Evolutionary conservation across 1,284 basidiomycete genomes (phyloP).

Genomic region (Sutorius eximius): DNA sequence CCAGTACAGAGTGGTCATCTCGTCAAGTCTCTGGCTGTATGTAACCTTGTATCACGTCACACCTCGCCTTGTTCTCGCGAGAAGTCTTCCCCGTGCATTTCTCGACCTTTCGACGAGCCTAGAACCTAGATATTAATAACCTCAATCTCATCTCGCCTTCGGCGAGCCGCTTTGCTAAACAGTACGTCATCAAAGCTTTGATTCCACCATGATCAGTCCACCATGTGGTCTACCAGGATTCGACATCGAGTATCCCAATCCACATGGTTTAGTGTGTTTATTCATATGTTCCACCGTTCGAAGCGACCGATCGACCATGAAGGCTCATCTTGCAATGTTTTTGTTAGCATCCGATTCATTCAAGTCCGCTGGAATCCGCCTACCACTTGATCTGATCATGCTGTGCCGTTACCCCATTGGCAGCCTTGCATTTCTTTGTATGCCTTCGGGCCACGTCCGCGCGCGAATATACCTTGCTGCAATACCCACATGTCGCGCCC

Average conservation of each 20-base stretch:
- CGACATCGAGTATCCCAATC: neutral
- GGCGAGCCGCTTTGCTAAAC: neutral
- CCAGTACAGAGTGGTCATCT: neutral
- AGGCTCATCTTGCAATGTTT: slow-evolving; percentile 1
- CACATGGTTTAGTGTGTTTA: neutral
- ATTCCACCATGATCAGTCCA: neutral
- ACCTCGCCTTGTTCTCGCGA: neutral
- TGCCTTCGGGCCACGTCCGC: slow-evolving; percentile 31
- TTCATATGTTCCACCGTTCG: neutral
- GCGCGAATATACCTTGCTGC: slow-evolving; percentile 30
- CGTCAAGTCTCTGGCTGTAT: neutral
- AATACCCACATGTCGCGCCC: slow-evolving; percentile 24
- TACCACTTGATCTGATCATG: slow-evolving; percentile 4
- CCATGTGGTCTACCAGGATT: neutral
- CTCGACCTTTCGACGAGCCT: neutral
- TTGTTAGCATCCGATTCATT: neutral
- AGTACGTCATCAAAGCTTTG: neutral
- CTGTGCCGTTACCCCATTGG: slow-evolving; percentile 12
- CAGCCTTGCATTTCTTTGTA: slow-evolving; percentile 28
- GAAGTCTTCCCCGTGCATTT: neutral
- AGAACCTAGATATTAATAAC: neutral
- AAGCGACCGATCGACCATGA: neutral
- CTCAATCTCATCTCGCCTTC: neutral
- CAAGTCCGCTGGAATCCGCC: neutral
- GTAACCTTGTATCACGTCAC: neutral